A percentile compares a stretch with the other conserved stretches of the same genome.
Conservation (phyloP, 2,329 filamentous ascomycete genomes). For the Didymella segeticola region DNA sequence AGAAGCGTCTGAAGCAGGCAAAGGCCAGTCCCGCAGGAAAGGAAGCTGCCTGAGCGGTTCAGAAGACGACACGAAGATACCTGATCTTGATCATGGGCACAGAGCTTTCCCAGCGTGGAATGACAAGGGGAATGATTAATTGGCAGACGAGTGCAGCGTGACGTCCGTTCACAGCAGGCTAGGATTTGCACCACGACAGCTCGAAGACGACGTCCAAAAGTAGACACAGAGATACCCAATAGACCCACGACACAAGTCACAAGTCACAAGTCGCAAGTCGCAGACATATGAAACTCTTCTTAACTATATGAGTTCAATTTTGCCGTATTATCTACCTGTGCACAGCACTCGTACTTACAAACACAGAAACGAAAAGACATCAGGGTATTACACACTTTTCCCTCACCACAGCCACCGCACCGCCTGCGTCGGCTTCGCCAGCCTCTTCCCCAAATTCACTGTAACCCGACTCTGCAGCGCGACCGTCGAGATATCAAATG, state of each 20-base stretch:
- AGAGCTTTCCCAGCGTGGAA: too few species aligned
- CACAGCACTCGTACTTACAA: conserved; percentile 1
- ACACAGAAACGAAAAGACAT: conserved; percentile 2
- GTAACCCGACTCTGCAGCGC: conserved; percentile 45
- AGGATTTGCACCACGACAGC: too few species aligned
- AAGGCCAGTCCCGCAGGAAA: conserved; percentile 20
- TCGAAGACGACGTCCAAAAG: too few species aligned
- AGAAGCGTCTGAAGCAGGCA: conserved; percentile 42
- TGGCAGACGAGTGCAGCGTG: too few species aligned
- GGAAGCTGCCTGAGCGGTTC: neutral
- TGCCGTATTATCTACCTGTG: conserved; percentile 1
- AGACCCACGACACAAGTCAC: conserved; percentile 11
- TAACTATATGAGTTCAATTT: neutral
- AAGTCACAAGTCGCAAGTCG: neutral
- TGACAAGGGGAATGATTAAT: too few species aligned
- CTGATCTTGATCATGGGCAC: too few species aligned
- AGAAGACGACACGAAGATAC: neutral
- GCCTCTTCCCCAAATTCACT: conserved; percentile 40
- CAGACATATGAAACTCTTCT: too few species aligned
- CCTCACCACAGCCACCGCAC: conserved; percentile 21
- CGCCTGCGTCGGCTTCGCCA: conserved; percentile 28
- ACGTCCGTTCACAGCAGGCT: too few species aligned
- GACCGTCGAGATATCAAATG: conserved; percentile 47
- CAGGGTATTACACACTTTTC: conserved; percentile 7
- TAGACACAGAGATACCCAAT: conserved; percentile 20